phyloP scores from a whole-genome alignment of 1,139 yeast genomes.

The Diutina neorugosa region DNA sequence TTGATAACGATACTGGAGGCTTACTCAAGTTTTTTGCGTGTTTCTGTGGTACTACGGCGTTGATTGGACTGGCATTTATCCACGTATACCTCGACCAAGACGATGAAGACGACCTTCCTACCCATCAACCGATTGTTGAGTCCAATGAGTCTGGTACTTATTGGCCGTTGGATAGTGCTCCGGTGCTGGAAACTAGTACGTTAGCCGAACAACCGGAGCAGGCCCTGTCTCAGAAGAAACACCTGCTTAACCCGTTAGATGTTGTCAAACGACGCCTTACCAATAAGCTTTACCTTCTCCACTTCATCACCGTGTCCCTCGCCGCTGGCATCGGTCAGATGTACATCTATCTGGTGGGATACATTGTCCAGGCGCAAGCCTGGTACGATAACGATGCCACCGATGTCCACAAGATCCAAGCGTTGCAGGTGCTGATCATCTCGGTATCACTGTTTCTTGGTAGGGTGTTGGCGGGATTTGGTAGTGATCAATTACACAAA shows the following conservation, averaged over 20 bases:
- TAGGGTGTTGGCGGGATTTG: conserved; percentile 54
- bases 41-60: conserved; percentile 24
- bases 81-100: conserved; percentile 17
- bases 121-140: neutral
- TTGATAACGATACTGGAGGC: conserved; percentile 30
- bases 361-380: conserved; percentile 45
- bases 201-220: neutral
- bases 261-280: conserved; percentile 14
- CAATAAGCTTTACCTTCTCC: conserved; percentile 20
- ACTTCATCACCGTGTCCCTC: conserved; percentile 43
- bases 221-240: conserved; percentile 8
- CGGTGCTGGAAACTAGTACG: neutral
- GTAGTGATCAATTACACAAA: conserved; percentile 45
- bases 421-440: conserved; percentile 59
- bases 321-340: conserved; percentile 69
- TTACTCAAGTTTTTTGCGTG: conserved; percentile 24
- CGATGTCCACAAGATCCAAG: conserved; percentile 37
- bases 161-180: neutral
- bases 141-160: neutral
- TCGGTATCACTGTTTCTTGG: conserved; percentile 61
- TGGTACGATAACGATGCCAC: conserved; percentile 5
- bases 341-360: conserved; percentile 68
- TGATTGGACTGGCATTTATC: conserved; percentile 27
- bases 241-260: neutral
- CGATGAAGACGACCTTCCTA: neutral